Base-by-base conservation (phyloP, 1,139 yeast species). In the Saccharomyces hybrid region DNA sequence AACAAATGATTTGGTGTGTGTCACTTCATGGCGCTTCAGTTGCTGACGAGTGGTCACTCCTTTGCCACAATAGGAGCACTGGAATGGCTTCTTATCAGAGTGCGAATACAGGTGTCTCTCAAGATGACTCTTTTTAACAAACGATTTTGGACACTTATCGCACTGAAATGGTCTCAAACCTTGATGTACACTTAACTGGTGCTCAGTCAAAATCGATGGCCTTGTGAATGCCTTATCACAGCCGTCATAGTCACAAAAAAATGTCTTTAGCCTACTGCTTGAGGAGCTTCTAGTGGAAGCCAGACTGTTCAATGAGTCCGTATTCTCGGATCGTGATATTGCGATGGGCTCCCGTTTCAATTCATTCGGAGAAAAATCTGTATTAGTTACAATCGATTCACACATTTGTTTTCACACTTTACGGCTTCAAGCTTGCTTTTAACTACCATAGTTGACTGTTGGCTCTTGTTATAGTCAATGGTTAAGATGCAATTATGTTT, bases 41-140 rank as follows among this genome's bases (percentile, higher is more conserved):
- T 91, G 98, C 71, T 93, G 99, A 50, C 72, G 71, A 0, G 96
- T 80, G 58, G 85, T 86, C 55, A 88, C 86, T 1, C 97, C 96
- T 68, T 89, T 89, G 1, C 85, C 85, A 69, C 99, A 93, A 0
- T 78, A 71, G 0, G 82, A 72, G 65, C 99, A 93, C 54, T 77
- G 80, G 65, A 79, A 84, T 0, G 97, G 97, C 63, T 87, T 88
- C 14, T 77, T 79, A 2, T 75, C 77, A 5, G 79, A 65, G 65
- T 86, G 93, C 13, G 90, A 81, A 28, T 86, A 70, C 58, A 76
- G 60, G 67, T 93, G 99, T 23, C 90, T 81, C 52, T 82, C 81
- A 48, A 93, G 72, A 71, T 93, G 98, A 13, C 89, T 82, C 60
- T 86, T 87, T 52, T 97, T 77, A 23, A 82, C 74, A 65, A 90